Conservation (phyloP, 345 rosid genomes). For the Dipteronia sinensis region DNA sequence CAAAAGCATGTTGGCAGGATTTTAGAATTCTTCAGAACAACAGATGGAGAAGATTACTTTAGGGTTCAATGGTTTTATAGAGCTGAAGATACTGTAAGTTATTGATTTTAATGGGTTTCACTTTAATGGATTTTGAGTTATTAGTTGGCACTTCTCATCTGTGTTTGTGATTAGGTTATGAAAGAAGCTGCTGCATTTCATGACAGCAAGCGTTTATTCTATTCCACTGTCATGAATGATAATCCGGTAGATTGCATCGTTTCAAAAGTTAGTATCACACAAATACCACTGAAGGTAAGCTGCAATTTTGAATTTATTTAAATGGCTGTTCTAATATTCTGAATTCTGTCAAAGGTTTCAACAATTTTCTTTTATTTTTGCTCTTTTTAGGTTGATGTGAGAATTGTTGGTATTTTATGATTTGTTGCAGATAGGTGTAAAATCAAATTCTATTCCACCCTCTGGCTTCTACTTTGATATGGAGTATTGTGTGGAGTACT, state of each 20-base stretch:
- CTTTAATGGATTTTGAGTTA: too few relatives aligned
- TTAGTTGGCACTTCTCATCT: conserved; percentile 13
- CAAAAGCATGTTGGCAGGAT: conserved; percentile 68
- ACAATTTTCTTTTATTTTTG: conserved; percentile 6
- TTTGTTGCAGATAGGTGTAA: conserved; percentile 57
- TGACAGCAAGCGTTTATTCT: conserved; percentile 76
- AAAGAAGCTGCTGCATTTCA: conserved; percentile 61
- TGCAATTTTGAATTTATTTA: conserved; percentile 5
- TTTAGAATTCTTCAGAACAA: conserved; percentile 78
- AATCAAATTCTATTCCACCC: conserved; percentile 34
- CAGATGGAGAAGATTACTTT: conserved; percentile 66
- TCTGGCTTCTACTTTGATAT: conserved; percentile 82
- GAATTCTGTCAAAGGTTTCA: conserved; percentile 8
- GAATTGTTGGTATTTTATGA: conserved; percentile 16
- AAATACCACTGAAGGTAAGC: conserved; percentile 60
- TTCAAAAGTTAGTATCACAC: conserved; percentile 65
- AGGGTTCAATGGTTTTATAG: conserved; percentile 96
- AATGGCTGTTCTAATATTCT: conserved; percentile 3
- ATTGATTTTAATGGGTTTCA: conserved; percentile 21
- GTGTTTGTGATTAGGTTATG: conserved; percentile 55
- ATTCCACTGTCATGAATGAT: conserved; percentile 89
- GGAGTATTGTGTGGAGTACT: conserved; percentile 91
- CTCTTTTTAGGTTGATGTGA: conserved; percentile 10
- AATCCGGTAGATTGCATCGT: conserved; percentile 81
- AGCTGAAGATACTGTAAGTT: conserved; percentile 86